These are phyloP conservation scores for Geotrichum histeridarum DNA, from an alignment of 1,139 yeast species.

Conservation along the genomic window DNA sequence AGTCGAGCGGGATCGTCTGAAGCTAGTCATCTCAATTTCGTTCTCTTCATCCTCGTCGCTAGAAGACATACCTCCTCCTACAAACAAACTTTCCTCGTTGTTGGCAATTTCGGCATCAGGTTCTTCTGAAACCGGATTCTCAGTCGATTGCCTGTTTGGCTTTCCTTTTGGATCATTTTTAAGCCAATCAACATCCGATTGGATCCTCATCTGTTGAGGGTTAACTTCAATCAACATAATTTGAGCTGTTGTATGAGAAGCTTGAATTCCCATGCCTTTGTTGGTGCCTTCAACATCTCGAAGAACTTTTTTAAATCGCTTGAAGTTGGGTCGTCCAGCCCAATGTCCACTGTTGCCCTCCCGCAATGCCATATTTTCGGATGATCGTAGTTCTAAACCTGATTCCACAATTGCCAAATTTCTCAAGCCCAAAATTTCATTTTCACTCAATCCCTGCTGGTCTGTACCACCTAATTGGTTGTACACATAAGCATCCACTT, in stretches of 20 bases:
- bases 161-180: background rate
- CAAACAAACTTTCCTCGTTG: constrained; percentile 4
- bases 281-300: background rate
- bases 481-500: background rate
- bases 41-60: constrained; percentile 8
- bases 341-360: background rate
- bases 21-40: constrained; percentile 5
- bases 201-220: constrained; percentile 8
- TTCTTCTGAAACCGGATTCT: background rate
- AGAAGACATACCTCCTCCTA: constrained; percentile 1
- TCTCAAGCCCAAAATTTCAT: background rate
- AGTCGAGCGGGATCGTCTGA: background rate
- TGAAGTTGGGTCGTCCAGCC: constrained; percentile 16
- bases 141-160: background rate
- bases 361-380: background rate
- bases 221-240: constrained; percentile 10
- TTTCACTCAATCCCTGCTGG: background rate
- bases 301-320: constrained; percentile 1
- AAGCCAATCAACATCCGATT: constrained; percentile 13
- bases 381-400: background rate
- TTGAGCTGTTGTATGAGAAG: background rate
- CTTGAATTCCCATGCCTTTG: background rate
- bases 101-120: background rate
- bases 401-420: constrained; percentile 13
- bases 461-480: background rate